Evolutionary conservation across 768 basidiomycete genomes (phyloP), one percentile per base, ranked within the genome.

Genomic region (Chlorophyllum brunneum): DNA sequence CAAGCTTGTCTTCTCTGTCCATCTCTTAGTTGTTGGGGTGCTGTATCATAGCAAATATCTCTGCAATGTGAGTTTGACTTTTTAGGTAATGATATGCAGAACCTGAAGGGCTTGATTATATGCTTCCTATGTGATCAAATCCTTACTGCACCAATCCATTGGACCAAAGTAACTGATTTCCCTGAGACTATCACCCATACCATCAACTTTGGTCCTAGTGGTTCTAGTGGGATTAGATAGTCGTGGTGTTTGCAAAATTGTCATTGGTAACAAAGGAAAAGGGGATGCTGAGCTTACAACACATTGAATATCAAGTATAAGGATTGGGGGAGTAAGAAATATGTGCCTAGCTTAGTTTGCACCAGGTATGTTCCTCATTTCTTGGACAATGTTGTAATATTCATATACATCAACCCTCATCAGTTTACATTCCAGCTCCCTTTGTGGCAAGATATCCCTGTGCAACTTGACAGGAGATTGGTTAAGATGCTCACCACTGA

Each of bases 341-440:
- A 80, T 71, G 78, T 82, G 5, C 95, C 97, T 4, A 74, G 75
- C 44, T 73, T 99, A 26, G 87, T 98, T 42, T 92, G 89, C 72
- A 95, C 92, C 7, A 86, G 87, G 94, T 92, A 67, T 41, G 79
- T 73, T 52, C 45, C 2, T 59, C 51, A 4, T 40, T n/a, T 29
- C 11, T 5, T 7, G 5, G 15, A 15, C 16, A 11, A 8, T 24
- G 5, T 23, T 43, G n/a, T n/a, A n/a, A n/a, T 9, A 43, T 43
- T 6, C 22, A n/a, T n/a, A 20, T 98, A 98, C 71, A 98, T 98
- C 80, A 98, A 98, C 69, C 95, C 92, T 54, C 88, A 92, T 56
- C 95, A 98, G 66, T 98, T 97, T 70, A 78, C 81, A 24, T 98
- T 98, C 87, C 95, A 99, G 67, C 83, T 92, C 68, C 97, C 97